Conservation (phyloP, 1,284 basidiomycete genomes). For the Phaffia rhodozyma region DNA sequence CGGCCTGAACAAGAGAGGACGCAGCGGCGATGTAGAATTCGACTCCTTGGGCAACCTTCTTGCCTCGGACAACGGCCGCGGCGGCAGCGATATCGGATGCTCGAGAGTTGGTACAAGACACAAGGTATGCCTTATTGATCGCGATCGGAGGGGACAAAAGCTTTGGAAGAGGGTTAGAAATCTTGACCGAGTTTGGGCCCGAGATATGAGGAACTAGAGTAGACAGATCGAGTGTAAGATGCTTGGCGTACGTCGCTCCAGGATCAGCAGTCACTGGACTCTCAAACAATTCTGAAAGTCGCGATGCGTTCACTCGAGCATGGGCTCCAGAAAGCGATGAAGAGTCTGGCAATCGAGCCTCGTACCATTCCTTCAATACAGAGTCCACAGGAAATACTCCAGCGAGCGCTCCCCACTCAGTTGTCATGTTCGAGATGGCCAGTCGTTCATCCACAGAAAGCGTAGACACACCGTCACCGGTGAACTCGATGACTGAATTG, state of each 20-base stretch:
- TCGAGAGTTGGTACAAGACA: slow-evolving; percentile 96
- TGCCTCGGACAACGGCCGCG: slow-evolving; percentile 72
- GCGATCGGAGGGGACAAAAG: slow-evolving; percentile 62
- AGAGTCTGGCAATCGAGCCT: slow-evolving; percentile 42
- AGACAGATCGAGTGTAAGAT: slow-evolving; percentile 82
- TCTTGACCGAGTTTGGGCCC: slow-evolving; percentile 94
- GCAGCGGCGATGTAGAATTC: slow-evolving; percentile 98
- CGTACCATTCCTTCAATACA: slow-evolving; percentile 77
- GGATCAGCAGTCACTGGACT: slow-evolving; percentile 56
- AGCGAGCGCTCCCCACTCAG: slow-evolving; percentile 95
- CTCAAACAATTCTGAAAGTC: slow-evolving; percentile 55
- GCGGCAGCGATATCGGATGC: slow-evolving; percentile 89
- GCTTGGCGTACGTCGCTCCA: slow-evolving; percentile 72
- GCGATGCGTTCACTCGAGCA: slow-evolving; percentile 67
- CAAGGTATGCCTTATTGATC: slow-evolving; percentile 96
- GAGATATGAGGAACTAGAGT: slow-evolving; percentile 91
- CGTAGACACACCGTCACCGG: slow-evolving; percentile 73
- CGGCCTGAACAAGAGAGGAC: slow-evolving; percentile 77
- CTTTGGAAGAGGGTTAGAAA: slow-evolving; percentile 77
- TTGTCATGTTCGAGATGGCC: slow-evolving; percentile 97
- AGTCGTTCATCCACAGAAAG: slow-evolving; percentile 83
- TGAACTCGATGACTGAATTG: slow-evolving; percentile 97
- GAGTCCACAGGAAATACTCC: slow-evolving; percentile 92
- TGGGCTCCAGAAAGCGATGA: slow-evolving; percentile 41
- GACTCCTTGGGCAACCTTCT: slow-evolving; percentile 75